Evolutionary conservation across 1,284 basidiomycete genomes (phyloP).

Genomic region (Fomitopsis betulina): DNA sequence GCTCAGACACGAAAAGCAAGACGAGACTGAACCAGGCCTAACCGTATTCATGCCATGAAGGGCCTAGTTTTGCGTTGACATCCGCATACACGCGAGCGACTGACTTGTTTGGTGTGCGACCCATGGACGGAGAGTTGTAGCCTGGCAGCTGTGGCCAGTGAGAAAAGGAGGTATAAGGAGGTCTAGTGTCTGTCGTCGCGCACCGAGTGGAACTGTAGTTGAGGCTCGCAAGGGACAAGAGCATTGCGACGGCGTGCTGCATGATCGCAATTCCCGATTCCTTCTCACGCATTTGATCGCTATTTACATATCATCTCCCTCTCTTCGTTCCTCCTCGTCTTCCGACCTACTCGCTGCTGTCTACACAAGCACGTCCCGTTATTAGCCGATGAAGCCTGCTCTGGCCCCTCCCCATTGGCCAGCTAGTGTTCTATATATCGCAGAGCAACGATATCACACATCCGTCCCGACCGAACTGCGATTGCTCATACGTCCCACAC

Average conservation of each 20-base stretch:
- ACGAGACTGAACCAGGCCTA: conserved; percentile 21
- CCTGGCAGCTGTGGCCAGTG: not conserved
- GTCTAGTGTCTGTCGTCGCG: not conserved
- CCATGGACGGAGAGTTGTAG: conserved; percentile 38
- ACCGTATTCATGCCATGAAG: conserved; percentile 83
- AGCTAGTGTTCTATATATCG: conserved; percentile 39
- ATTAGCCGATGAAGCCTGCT: not conserved
- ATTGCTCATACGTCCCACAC: conserved; percentile 14
- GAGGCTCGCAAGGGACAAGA: not conserved
- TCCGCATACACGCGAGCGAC: conserved; percentile 74
- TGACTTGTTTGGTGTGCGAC: conserved; percentile 61
- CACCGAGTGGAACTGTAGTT: not conserved
- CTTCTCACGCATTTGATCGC: not conserved
- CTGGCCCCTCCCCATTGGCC: conserved; percentile 48
- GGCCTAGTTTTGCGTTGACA: conserved; percentile 68
- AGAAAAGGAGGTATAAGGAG: not conserved
- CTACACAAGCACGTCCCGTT: no score
- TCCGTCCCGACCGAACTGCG: conserved; percentile 42
- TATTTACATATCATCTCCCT: not conserved
- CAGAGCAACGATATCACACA: conserved; percentile 42
- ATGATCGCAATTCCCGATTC: not conserved
- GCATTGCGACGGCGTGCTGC: not conserved
- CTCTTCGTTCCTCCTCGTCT: not conserved
- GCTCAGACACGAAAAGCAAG: conserved; percentile 19
- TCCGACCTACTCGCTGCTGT: no score